Base-by-base conservation (phyloP, 345 rosid species). In the Bruguiera sexangula region DNA sequence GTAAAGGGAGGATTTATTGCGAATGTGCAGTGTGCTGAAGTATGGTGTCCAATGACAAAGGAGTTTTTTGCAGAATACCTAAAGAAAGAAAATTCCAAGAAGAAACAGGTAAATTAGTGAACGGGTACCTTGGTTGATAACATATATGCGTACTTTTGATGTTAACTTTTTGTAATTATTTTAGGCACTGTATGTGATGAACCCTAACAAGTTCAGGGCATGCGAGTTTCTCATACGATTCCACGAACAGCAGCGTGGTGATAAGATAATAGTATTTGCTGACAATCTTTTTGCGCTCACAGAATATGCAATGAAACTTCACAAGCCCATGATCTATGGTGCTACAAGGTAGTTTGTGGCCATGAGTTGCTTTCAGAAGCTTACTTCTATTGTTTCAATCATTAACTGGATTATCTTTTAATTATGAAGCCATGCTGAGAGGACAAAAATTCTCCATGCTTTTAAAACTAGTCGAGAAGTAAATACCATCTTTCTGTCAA, bases 161-260 rank as follows among this genome's bases (percentile, higher is more conserved):
- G 19, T 16, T 46, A 51, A 8, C 50, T 51, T 6, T 62, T 20
- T 69, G 62, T 69, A 79, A 65, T 68, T 54, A 36, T 65, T 78
- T 73, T 87, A 94, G 99, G 99, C 99, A 21, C 92, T 92, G 34
- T 90, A 95, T 82, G 98, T 92, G 79, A 95, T 95, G 99, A 95
- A 95, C 79, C 99, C 98, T 34, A 92, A 87, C 67, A 95, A 95
- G 82, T 95, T 95, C 85, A 80, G 98, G 80, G 98, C 99, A 18
- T 95, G 98, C 30, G 98, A 95, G 81, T 95, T 90, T 77, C 82
- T 95, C 73, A 87, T 95, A 69, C 83, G 91, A 57, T 92, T 90
- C 79, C 99, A 95, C 75, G 99, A 95, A 84, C 84, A 82, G 61
- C 94, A 87, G 73, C 92, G 98, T 61, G 92, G 92, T 36, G 99